Base-by-base conservation (phyloP, 1,284 basidiomycete genomes). In the Paramarasmius palmivorus region DNA sequence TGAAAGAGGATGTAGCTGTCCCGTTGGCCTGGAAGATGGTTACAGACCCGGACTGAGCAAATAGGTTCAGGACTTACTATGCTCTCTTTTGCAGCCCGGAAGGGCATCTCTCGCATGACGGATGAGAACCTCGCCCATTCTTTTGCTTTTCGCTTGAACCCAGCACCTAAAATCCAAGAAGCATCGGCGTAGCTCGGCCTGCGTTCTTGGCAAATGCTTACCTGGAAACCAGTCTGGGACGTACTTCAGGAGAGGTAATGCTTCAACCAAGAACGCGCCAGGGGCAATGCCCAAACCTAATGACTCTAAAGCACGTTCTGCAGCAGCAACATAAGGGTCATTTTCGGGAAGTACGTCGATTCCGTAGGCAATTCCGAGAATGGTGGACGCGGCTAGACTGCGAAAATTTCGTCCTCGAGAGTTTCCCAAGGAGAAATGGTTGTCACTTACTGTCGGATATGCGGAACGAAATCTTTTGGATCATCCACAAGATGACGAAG, bases 401-500 rank as follows among this genome's bases (percentile, higher is more conserved):
- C 35, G 20, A 35, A 25, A 53, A 50, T 57, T 41, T 57, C 46
- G 57, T 37, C 15, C 45, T 37, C 25, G 38, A 41, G 29, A n/a
- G n/a, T n/a, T n/a, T n/a, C 37, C 47, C 20, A 25, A 50, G 35
- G 54, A 45, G 41, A 49, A 36, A 50, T 39, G 48, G 32, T 8
- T 12, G 38, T 22, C 29, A 58, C 69, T 56, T 41, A 72, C 72
- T 68, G 60, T 47, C 65, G 57, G 14, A 71, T 65, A 52, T 64
- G 68, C 15, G 63, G 57, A 23, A 66, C 61, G 52, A 72, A 72
- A 22, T 65, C 56, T 9, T 63, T 57, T 1, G 70, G 71, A 1
- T 61, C 59, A 2, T 67, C 54, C 6, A 74, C 54, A 12, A 77
- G 60, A 4, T 65, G 60, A 4, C 63, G 32, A 20, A 78, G 64